Conservation (phyloP, 164 flowering plant species). For the Liriodendron chinense region DNA sequence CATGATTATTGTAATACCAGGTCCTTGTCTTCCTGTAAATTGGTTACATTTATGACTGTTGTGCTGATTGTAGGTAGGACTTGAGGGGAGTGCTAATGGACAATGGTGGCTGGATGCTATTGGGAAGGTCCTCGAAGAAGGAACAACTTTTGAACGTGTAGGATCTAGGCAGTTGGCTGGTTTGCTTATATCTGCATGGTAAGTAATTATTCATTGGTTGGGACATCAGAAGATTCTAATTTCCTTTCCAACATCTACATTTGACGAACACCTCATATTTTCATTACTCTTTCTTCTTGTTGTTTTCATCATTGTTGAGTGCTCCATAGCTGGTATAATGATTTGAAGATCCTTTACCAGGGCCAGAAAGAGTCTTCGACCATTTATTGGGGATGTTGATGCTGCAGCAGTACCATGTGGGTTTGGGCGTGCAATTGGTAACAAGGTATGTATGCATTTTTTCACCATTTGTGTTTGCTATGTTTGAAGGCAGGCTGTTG, state of each 20-base stretch:
- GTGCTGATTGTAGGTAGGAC: conserved; percentile 66
- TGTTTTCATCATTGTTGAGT: not conserved
- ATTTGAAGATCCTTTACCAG: conserved; percentile 28
- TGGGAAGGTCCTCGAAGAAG: conserved; percentile 78
- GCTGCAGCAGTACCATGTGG: conserved; percentile 96
- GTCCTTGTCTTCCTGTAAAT: too few species aligned
- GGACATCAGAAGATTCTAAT: not conserved
- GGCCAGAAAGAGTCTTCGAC: conserved; percentile 66
- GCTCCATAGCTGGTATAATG: not conserved
- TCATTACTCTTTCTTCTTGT: not conserved
- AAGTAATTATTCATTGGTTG: conserved; percentile 12
- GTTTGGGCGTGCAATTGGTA: conserved; percentile 93
- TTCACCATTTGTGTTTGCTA: not conserved
- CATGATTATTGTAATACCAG: not conserved
- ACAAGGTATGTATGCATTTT: conserved; percentile 52
- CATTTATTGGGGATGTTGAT: conserved; percentile 85
- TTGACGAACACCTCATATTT: not conserved
- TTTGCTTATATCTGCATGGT: conserved; percentile 84
- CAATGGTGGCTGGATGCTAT: conserved; percentile 88
- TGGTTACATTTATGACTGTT: conserved; percentile 5
- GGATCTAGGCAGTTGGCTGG: conserved; percentile 97
- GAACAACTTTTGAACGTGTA: conserved; percentile 68
- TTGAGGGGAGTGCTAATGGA: conserved; percentile 86
- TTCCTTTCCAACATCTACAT: not conserved
- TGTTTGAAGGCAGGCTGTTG: not conserved